Base-by-base conservation (phyloP, 306 rosid genomes). In the Castanea mollissima region DNA sequence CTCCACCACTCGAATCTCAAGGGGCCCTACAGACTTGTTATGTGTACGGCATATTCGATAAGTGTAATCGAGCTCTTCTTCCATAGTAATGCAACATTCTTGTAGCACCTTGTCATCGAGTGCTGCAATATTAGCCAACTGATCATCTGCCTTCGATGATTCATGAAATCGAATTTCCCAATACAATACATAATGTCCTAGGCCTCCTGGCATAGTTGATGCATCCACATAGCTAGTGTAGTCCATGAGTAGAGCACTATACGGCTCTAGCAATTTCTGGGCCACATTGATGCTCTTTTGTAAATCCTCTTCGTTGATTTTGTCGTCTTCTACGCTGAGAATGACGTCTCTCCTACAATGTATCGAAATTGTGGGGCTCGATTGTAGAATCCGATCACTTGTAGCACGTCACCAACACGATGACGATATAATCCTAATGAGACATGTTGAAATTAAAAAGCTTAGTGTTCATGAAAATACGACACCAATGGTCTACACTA, bases 1-100 rank as follows among this genome's bases (percentile, higher is more conserved):
- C 86, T 83, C 84, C 84, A 94, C 98, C 83, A 94, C 89, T 3
- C 97, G 82, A 38, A 94, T 94, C 91, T 94, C 98, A 9, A 94
- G 83, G 4, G 94, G 89, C 60, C 97, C 98, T 2, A 94, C 75
- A 0, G 94, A 88, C 81, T 81, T 92, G 44, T 94, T 96, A 35
- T 89, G 41, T 4, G 87, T 44, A 2, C 98, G 81, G 76, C 94
- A 92, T 16, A 91, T 55, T 15, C 92, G 85, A 35, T 94, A 94
- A 1, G 89, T 86, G 77, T 87, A 92, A 52, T 94, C 98, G 6
- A 94, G 82, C 19, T 94, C 85, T 76, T 94, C 97, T 70, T 94
- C 98, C 65, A 90, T 89, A 1, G 88, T 84, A 67, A 89, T 86
- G 85, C 98, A 94, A 56, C 97, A 94, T n/a, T 94, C 97, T 41